Conservation (phyloP, 2,329 filamentous ascomycete genomes). For the Whalleya microplaca region DNA sequence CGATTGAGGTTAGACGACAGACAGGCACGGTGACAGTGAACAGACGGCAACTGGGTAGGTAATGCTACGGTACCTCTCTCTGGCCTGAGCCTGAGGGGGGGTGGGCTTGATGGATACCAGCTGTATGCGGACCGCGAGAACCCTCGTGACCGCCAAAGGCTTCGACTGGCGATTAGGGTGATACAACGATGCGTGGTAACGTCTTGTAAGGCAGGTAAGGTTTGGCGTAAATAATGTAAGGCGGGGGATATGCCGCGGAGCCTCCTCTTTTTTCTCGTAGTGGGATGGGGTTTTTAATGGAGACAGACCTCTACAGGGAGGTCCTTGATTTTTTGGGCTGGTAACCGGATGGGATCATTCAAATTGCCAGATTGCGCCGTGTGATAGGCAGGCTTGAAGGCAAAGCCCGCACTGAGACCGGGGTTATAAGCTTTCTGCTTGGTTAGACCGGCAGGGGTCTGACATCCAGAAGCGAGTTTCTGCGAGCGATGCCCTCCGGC, state of each 20-base stretch:
- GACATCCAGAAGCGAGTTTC: conserved; percentile 18
- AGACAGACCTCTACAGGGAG: not conserved
- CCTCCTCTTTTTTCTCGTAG: conserved; percentile 22
- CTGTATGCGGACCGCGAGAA: conserved; percentile 16
- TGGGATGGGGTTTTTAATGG: conserved; percentile 19
- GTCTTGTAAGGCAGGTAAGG: conserved; percentile 23
- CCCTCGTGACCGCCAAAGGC: conserved; percentile 26
- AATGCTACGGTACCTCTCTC: not conserved
- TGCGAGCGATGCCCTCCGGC: conserved; percentile 17
- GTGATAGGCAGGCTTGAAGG: conserved; percentile 29
- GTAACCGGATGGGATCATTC: conserved; percentile 29
- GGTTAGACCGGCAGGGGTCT: conserved; percentile 24
- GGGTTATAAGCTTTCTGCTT: conserved; percentile 30
- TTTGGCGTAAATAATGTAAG: conserved; percentile 30
- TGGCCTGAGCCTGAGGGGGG: conserved; percentile 5
- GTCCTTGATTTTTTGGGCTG: conserved; percentile 25
- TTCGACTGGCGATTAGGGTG: conserved; percentile 23
- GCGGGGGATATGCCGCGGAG: conserved; percentile 29
- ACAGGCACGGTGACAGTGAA: conserved; percentile 23
- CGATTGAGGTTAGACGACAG: conserved; percentile 24
- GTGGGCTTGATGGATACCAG: conserved; percentile 2
- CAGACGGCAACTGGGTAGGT: conserved; percentile 20
- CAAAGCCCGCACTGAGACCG: conserved; percentile 27
- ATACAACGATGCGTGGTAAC: conserved; percentile 22
- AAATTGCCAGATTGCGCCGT: conserved; percentile 30